phyloP scores from a whole-genome alignment of 1,139 yeast genomes.

The Tardiomyces digboiensis region DNA sequence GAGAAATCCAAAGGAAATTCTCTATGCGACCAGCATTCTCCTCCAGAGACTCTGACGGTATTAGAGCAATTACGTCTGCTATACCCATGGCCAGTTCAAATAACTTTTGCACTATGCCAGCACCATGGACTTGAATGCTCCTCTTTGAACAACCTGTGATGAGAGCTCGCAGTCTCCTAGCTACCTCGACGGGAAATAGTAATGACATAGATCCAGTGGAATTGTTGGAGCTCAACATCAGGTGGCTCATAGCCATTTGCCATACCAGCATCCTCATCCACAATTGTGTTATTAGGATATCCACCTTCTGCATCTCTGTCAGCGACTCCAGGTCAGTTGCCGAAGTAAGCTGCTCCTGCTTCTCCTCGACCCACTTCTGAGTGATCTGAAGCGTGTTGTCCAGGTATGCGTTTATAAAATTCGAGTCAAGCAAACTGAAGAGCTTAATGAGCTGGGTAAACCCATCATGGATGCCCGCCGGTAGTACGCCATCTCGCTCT shows the following conservation, averaged over 20 bases:
- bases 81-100: slow-evolving; percentile 11
- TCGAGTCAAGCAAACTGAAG: slow-evolving; percentile 11
- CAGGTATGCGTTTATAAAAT: slow-evolving; percentile 11
- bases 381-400: slow-evolving; percentile 4
- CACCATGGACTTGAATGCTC: slow-evolving; percentile 12
- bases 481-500: slow-evolving; percentile 7
- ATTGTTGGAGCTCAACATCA: slow-evolving; percentile 5
- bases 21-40: slow-evolving; percentile 8
- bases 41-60: slow-evolving; percentile 7
- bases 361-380: slow-evolving; percentile 11
- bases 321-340: slow-evolving; percentile 7
- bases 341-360: slow-evolving; percentile 6
- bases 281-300: slow-evolving; percentile 13
- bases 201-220: slow-evolving; percentile 10
- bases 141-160: slow-evolving; percentile 7
- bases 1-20: slow-evolving; percentile 12
- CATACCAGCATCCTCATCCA: slow-evolving; percentile 15
- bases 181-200: slow-evolving; percentile 13
- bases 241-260: slow-evolving; percentile 15
- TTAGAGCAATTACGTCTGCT: slow-evolving; percentile 11
- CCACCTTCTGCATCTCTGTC: slow-evolving; percentile 13
- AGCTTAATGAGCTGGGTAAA: slow-evolving; percentile 12
- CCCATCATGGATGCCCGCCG: slow-evolving; percentile 9
- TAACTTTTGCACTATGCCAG: slow-evolving; percentile 10
- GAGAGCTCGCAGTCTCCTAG: slow-evolving; percentile 8